Conservation (phyloP, 2,329 filamentous ascomycete genomes). For the Colletotrichum plurivorum region DNA sequence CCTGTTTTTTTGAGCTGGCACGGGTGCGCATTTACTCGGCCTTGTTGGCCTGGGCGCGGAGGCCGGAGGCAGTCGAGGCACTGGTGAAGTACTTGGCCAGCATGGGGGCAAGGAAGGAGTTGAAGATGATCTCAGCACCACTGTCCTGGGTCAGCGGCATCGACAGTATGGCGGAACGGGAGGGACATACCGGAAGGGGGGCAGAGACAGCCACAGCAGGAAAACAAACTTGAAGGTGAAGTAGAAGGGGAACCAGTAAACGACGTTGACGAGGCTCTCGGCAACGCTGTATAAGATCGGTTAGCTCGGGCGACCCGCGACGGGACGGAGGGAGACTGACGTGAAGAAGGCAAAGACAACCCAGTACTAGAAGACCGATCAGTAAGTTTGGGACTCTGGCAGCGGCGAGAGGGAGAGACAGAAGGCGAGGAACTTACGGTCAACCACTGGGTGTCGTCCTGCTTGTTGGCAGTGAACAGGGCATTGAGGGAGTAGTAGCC, state of each 20-base stretch:
- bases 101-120: conserved; percentile 92
- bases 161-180: conserved; percentile 7
- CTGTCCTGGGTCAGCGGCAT: conserved; percentile 61
- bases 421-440: conserved; percentile 67
- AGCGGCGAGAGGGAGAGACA: conserved; percentile 9
- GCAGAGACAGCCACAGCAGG: conserved; percentile 97
- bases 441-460: conserved; percentile 87
- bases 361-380: conserved; percentile 76
- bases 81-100: conserved; percentile 90
- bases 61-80: conserved; percentile 83
- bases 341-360: conserved; percentile 88
- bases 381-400: conserved; percentile 27
- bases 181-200: conserved; percentile 86
- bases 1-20: conserved; percentile 30
- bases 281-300: conserved; percentile 67
- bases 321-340: conserved; percentile 54
- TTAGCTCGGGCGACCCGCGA: conserved; percentile 24
- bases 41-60: conserved; percentile 90
- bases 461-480: conserved; percentile 78
- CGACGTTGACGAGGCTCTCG: conserved; percentile 86
- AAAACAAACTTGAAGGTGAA: conserved; percentile 99
- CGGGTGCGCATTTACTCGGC: conserved; percentile 66
- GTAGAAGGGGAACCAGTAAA: conserved; percentile 99
- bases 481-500: conserved; percentile 88
- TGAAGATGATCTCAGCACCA: conserved; percentile 96